Evolutionary conservation across 2,329 filamentous ascomycete species (phyloP).

Genomic region (Cyphellophora attinorum): DNA sequence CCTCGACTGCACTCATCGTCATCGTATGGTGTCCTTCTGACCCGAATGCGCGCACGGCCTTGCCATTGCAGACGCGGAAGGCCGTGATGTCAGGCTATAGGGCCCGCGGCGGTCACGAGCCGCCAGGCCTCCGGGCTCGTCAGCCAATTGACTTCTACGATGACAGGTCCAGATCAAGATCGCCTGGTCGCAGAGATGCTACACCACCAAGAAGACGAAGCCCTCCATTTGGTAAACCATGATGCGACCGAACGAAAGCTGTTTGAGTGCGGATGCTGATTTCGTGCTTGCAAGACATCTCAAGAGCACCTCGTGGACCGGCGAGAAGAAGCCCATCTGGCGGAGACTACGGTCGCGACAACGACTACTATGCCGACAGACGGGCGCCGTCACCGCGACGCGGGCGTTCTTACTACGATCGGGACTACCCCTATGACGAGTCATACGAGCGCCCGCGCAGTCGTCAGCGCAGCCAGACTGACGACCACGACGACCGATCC

Average conservation of each 20-base stretch:
- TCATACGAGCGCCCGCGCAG: slow-evolving; percentile 22
- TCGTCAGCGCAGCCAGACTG: slow-evolving; percentile 22
- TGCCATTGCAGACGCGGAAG: too few species aligned
- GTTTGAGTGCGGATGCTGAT: slow-evolving; percentile 28
- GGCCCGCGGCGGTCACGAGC: slow-evolving; percentile 7
- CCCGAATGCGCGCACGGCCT: too few species aligned
- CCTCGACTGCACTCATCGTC: too few species aligned
- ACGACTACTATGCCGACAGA: slow-evolving; percentile 10
- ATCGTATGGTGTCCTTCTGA: too few species aligned
- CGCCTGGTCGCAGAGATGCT: slow-evolving; percentile 25
- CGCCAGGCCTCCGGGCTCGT: too few species aligned
- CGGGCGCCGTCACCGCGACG: slow-evolving; percentile 27
- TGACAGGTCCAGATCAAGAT: slow-evolving; percentile 29
- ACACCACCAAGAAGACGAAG: slow-evolving; percentile 33
- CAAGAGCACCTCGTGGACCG: slow-evolving; percentile 26
- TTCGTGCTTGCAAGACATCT: slow-evolving; percentile 26
- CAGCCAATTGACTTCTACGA: slow-evolving; percentile 37
- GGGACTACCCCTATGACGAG: slow-evolving; percentile 36
- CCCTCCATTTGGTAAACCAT: slow-evolving; percentile 36
- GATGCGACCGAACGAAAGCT: slow-evolving; percentile 13
- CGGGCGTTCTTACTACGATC: slow-evolving; percentile 33
- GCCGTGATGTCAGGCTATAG: slow-evolving; percentile 17
- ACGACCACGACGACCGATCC: slow-evolving; percentile 25
- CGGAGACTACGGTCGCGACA: slow-evolving; percentile 22
- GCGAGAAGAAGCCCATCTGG: slow-evolving; percentile 26